Evolutionary conservation across 2,329 filamentous ascomycete genomes (phyloP).

Genomic region (Trichoderma brevicompactum): DNA sequence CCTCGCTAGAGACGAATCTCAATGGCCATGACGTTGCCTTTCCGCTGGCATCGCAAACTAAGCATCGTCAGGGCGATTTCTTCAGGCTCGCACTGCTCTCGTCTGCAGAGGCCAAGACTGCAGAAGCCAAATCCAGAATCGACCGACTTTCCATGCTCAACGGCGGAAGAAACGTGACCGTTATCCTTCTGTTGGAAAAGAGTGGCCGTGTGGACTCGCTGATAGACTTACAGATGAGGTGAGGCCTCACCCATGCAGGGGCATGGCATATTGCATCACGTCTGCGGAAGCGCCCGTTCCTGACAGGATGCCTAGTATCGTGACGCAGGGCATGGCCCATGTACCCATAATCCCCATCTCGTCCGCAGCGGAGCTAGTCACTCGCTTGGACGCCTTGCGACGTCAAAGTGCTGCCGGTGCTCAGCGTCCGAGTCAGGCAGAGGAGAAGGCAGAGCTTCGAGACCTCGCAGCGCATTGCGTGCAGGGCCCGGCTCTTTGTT

Average conservation of each 20-base stretch:
- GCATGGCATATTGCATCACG: background rate
- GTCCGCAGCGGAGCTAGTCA: conserved; percentile 42
- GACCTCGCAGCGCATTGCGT: conserved; percentile 37
- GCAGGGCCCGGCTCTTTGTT: conserved; percentile 36
- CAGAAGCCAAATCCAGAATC: conserved; percentile 41
- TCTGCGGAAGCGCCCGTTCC: conserved; percentile 3
- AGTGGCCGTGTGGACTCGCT: conserved; percentile 42
- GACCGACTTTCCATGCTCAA: conserved; percentile 49
- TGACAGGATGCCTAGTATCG: conserved; percentile 35
- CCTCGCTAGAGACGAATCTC: conserved; percentile 47
- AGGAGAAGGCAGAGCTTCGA: conserved; percentile 1
- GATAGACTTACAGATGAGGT: conserved; percentile 53
- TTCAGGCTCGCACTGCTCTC: conserved; percentile 50
- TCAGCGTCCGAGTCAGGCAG: background rate
- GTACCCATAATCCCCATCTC: conserved; percentile 51
- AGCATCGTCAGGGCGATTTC: background rate
- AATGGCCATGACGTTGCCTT: conserved; percentile 53
- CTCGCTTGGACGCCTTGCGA: conserved; percentile 46
- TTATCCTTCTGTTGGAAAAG: conserved; percentile 51
- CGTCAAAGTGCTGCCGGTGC: conserved; percentile 33
- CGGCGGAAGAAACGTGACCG: conserved; percentile 46
- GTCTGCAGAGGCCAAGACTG: conserved; percentile 42
- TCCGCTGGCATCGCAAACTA: conserved; percentile 34
- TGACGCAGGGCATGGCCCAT: conserved; percentile 40
- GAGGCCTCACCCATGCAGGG: conserved; percentile 29